Conservation (phyloP, 257 asterid genomes). For the Nicotiana knightiana region DNA sequence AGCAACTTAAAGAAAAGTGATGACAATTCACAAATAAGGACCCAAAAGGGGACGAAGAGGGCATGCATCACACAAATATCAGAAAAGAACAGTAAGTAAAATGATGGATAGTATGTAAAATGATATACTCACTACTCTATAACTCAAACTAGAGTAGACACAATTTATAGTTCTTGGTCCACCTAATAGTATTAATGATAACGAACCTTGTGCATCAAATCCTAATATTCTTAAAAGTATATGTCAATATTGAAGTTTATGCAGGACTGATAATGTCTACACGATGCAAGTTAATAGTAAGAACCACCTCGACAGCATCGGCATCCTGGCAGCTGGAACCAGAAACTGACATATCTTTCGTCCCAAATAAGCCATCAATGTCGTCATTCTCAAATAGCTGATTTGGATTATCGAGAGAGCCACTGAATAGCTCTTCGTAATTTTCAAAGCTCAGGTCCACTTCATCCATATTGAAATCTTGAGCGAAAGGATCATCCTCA, state of each 20-base stretch:
- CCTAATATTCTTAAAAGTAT: not conserved
- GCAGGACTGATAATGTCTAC: not conserved
- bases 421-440: slow-evolving; percentile 68
- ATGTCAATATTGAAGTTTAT: not conserved
- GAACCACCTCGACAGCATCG: slow-evolving; percentile 7
- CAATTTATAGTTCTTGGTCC: not conserved
- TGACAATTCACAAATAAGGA: not conserved
- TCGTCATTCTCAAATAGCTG: slow-evolving; percentile 49
- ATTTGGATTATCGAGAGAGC: slow-evolving; percentile 43
- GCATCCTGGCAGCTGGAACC: slow-evolving; percentile 46
- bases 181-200: not conserved
- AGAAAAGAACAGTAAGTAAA: not conserved
- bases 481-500: slow-evolving; percentile 44
- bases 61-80: not conserved
- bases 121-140: not conserved
- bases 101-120: not conserved
- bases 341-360: slow-evolving; percentile 38
- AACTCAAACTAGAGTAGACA: not conserved
- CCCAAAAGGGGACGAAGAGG: not conserved
- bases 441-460: slow-evolving; percentile 56
- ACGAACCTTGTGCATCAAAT: not conserved
- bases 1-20: not conserved
- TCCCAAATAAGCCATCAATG: slow-evolving; percentile 58
- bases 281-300: not conserved
- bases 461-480: slow-evolving; percentile 60